Evolutionary conservation across 2,329 filamentous ascomycete genomes (phyloP), one percentile per base, ranked within the genome.

Genomic region (Exophiala phaeomuriformis): DNA sequence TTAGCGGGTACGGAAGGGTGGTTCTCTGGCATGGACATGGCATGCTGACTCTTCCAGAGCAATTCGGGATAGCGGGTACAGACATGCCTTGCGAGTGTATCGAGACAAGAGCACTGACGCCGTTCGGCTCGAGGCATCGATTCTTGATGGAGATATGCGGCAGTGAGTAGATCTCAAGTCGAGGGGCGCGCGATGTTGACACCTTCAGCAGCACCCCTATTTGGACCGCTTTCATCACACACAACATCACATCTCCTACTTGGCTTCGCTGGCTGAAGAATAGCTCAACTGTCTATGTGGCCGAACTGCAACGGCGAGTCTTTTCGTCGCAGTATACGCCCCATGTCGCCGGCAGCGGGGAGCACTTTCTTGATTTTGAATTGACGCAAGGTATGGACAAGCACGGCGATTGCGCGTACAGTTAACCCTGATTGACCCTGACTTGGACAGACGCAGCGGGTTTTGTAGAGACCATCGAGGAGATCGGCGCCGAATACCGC

Each of bases 221-320:
- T 51, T 84, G 81, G 81, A 84, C 79, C 2, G 77, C 77, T 0
- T 81, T 80, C 56, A 70, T 80, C 19, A 77, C 75, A 1, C 66
- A 73, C 28, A 72, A 75, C 51, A 66, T 79, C 33, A 66, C 67
- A 30, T 68, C 71, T 48, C 70, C 66, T 3, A 68, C 67, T 33
- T 82, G 79, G 77, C 70, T 78, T 53, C 71, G 71, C 39, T 55
- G 51, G 40, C 10, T 48, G 10, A 52, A 53, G 36, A 51, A 56
- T 30, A 67, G 65, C 7, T 72, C 69, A 37, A 71, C 72, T 1
- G 66, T 81, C 1, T 65, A 76, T 28, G 65, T 83, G 27, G 69
- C 71, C n/a, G 71, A 77, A 44, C 66, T 81, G 31, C 72, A 73
- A 43, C 76, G 75, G 2, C 76, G 75, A 51, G 68, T 81, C 10